A percentile compares a stretch with the other conserved stretches of the same genome.
These are phyloP conservation scores for Phlebiopsis flavidoalba DNA, from an alignment of 768 basidiomycete species.

Conservation along the genomic window DNA sequence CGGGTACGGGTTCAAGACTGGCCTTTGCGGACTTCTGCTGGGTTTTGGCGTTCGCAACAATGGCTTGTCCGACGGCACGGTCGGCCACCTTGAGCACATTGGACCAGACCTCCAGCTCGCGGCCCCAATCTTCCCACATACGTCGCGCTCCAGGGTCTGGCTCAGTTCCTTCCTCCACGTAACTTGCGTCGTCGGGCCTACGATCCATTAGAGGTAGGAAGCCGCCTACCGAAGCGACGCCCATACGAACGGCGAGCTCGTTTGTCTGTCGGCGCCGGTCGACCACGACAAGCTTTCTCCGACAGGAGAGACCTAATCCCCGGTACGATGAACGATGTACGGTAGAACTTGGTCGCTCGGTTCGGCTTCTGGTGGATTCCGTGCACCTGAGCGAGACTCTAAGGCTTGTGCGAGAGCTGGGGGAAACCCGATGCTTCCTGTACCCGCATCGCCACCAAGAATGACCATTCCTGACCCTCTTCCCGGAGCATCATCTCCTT, in stretches of 20 bases:
- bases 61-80: conserved; percentile 64
- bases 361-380: conserved; percentile 10
- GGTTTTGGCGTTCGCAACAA: conserved; percentile 27
- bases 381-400: conserved; percentile 17
- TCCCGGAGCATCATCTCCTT: conserved; percentile 29
- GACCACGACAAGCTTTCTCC: conserved; percentile 56
- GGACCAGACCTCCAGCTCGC: conserved; percentile 62
- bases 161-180: conserved; percentile 17
- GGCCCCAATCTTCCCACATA: conserved; percentile 66
- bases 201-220: conserved; percentile 38
- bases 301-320: conserved; percentile 42
- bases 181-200: conserved; percentile 11
- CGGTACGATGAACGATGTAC: conserved; percentile 68
- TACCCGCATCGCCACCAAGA: conserved; percentile 30
- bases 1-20: conserved; percentile 49
- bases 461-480: conserved; percentile 36
- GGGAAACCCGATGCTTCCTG: conserved; percentile 33
- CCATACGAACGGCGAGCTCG: conserved; percentile 81
- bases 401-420: conserved; percentile 22
- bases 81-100: conserved; percentile 71
- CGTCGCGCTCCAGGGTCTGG: conserved; percentile 23
- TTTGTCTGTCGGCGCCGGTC: conserved; percentile 70
- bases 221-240: conserved; percentile 71
- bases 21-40: conserved; percentile 28
- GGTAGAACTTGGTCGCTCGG: conserved; percentile 44